A percentile compares a stretch with the other conserved stretches of the same genome.
Conservation (phyloP, 345 rosid species). For the Lepidium sativum region DNA sequence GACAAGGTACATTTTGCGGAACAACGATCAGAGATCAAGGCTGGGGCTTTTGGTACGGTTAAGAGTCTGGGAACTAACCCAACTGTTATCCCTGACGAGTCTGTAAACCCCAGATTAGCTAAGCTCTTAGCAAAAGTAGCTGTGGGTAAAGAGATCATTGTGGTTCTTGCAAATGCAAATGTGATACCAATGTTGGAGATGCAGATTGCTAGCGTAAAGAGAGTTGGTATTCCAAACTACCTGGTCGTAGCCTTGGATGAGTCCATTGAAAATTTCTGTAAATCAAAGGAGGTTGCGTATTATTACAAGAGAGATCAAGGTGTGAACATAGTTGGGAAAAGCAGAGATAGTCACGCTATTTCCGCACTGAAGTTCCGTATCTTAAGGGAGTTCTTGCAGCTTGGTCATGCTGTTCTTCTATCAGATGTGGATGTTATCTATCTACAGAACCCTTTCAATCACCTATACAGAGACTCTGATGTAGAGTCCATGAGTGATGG, state of each 20-base stretch:
- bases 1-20: conserved; percentile 47
- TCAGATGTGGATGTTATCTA: conserved; percentile 77
- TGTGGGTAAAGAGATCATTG: conserved; percentile 54
- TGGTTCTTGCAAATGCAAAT: conserved; percentile 77
- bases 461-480: conserved; percentile 18
- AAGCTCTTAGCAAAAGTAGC: conserved; percentile 60
- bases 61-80: conserved; percentile 66
- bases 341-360: conserved; percentile 71
- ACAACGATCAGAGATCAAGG: conserved; percentile 59
- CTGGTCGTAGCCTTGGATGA: conserved; percentile 71
- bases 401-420: conserved; percentile 74
- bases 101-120: conserved; percentile 67
- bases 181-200: conserved; percentile 59
- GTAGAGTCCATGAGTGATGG: conserved; percentile 85
- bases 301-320: conserved; percentile 71
- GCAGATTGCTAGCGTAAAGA: conserved; percentile 67
- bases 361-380: conserved; percentile 74
- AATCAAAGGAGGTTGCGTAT: conserved; percentile 49
- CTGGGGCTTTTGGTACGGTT: conserved; percentile 75
- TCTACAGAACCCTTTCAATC: conserved; percentile 67
- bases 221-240: conserved; percentile 58
- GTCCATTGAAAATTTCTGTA: conserved; percentile 42
- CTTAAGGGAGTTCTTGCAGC: conserved; percentile 84
- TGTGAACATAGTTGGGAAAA: conserved; percentile 48
- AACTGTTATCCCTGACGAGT: conserved; percentile 50